Conservation (phyloP, 2,329 filamentous ascomycete species). For the Salinomyces thailandicus region DNA sequence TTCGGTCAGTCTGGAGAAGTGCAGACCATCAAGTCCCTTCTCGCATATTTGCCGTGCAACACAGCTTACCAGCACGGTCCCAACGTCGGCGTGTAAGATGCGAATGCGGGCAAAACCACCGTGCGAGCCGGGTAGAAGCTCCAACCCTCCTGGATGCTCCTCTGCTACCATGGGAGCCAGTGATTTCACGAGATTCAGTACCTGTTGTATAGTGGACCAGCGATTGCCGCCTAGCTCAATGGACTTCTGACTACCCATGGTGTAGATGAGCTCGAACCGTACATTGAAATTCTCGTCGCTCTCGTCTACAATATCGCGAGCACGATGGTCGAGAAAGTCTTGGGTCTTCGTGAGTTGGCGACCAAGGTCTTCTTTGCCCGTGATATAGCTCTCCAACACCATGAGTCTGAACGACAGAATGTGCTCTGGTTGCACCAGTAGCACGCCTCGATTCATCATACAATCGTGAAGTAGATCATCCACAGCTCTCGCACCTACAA, state of each 20-base stretch:
- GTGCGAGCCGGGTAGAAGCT: conserved; percentile 3
- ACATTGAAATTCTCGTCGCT: conserved; percentile 38
- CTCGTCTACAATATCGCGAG: conserved; percentile 56
- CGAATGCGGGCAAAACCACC: conserved; percentile 45
- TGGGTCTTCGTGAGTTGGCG: conserved; percentile 43
- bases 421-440: conserved; percentile 54
- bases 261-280: conserved; percentile 35
- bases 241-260: conserved; percentile 30
- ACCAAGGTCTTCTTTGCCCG: conserved; percentile 35
- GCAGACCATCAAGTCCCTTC: conserved; percentile 17
- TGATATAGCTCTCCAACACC: conserved; percentile 46
- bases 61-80: conserved; percentile 19
- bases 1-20: conserved; percentile 7
- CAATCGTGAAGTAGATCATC: conserved; percentile 33
- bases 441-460: conserved; percentile 38
- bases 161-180: conserved; percentile 3
- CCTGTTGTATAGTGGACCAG: conserved; percentile 29
- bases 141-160: conserved; percentile 11
- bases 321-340: conserved; percentile 37
- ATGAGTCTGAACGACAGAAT: conserved; percentile 55
- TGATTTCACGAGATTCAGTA: conserved; percentile 24
- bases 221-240: conserved; percentile 33
- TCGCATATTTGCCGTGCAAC: conserved; percentile 27
- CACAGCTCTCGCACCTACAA: conserved; percentile 25
- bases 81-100: conserved; percentile 38